Percentiles rank a stretch among this genome's conserved stretches.
Evolutionary conservation across 148 eudicot genomes (phyloP).

Genomic region (Drosera capensis): DNA sequence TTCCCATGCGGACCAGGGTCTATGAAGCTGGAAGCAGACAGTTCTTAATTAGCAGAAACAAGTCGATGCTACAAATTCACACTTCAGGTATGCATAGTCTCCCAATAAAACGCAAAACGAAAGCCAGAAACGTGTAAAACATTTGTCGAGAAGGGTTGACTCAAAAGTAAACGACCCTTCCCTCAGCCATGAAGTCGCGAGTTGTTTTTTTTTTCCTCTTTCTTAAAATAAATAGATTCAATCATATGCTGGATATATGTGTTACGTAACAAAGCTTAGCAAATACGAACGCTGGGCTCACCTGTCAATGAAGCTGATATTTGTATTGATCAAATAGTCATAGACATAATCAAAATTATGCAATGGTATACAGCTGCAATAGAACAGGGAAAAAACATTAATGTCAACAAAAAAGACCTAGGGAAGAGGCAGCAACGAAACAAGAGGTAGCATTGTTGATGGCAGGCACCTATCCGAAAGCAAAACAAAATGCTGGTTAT

Average conservation of each 20-base stretch:
- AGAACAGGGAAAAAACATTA: conserved; percentile 9
- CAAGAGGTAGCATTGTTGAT: neutral
- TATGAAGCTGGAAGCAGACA: conserved; percentile 48
- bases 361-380: conserved; percentile 88
- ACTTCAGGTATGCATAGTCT: neutral
- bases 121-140: too few relatives aligned
- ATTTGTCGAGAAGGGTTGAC: too few relatives aligned
- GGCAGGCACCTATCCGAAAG: conserved; percentile 78
- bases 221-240: neutral
- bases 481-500: conserved; percentile 88
- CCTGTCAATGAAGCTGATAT: conserved; percentile 89
- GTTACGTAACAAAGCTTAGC: neutral
- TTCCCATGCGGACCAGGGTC: conserved; percentile 99
- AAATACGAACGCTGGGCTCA: conserved; percentile 12
- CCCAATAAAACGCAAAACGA: too few relatives aligned
- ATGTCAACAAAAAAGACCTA: neutral
- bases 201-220: too few relatives aligned
- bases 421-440: conserved; percentile 1
- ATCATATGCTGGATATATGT: neutral
- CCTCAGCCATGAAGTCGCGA: too few relatives aligned
- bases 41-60: conserved; percentile 3
- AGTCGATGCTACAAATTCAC: neutral
- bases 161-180: too few relatives aligned
- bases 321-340: conserved; percentile 74
- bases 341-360: conserved; percentile 71